These are phyloP conservation scores for Alliaria petiolata DNA, from an alignment of 345 rosid species.

Conservation along the genomic window DNA sequence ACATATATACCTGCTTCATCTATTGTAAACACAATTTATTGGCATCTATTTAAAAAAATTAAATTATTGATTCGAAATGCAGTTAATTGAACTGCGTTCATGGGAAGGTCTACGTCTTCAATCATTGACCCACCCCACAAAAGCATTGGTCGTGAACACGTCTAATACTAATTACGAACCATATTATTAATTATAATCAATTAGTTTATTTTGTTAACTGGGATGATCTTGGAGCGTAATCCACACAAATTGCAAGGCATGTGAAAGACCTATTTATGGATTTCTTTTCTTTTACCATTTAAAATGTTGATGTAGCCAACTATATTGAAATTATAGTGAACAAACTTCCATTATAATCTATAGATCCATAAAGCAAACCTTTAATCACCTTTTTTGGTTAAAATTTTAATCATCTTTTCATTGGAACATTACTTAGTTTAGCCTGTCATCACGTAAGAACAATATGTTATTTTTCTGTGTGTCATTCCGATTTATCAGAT, in stretches of 20 bases:
- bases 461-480: no score
- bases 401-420: no score
- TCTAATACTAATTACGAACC: conserved; percentile 13
- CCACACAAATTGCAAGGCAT: not conserved
- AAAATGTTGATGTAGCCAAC: not conserved
- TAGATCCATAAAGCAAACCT: no score
- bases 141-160: conserved; percentile 34
- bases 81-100: not conserved
- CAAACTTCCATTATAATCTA: not conserved
- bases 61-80: conserved; percentile 19
- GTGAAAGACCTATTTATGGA: no score
- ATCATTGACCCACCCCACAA: conserved; percentile 25
- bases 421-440: no score
- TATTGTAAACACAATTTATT: not conserved
- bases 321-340: not conserved
- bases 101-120: conserved; percentile 27
- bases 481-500: not conserved
- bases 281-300: not conserved
- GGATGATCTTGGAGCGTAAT: not conserved
- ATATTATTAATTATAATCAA: not conserved
- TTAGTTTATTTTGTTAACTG: not conserved
- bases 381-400: no score
- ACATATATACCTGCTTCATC: no score
- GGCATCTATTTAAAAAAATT: not conserved
- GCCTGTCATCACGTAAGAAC: no score